A percentile compares a stretch with the other conserved stretches of the same genome.
Evolutionary conservation across 2,329 filamentous ascomycete genomes (phyloP).

Genomic region (Xylariaceae sp.): DNA sequence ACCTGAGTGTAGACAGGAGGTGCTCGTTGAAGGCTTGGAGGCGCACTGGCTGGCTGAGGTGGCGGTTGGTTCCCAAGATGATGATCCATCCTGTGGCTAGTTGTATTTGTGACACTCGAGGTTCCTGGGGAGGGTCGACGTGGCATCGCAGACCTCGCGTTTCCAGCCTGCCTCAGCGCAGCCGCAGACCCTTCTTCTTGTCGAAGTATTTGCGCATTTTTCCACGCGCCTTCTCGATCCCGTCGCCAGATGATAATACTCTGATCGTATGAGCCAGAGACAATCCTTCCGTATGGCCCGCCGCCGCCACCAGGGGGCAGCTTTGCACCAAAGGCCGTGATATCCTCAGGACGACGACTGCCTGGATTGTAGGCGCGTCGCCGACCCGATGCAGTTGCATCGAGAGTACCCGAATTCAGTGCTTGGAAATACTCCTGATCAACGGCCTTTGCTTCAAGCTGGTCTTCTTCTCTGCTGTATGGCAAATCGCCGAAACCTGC

Average conservation of each 20-base stretch:
- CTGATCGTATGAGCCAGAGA: slow-evolving; percentile 95
- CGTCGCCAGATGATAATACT: slow-evolving; percentile 93
- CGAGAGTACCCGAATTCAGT: slow-evolving; percentile 46
- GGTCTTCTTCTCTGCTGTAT: slow-evolving; percentile 70
- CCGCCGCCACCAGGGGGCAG: slow-evolving; percentile 88
- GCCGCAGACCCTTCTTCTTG: slow-evolving; percentile 64
- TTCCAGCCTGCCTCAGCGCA: slow-evolving; percentile 34
- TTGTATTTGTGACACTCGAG: slow-evolving; percentile 6
- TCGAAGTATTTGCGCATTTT: slow-evolving; percentile 65
- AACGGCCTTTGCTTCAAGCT: slow-evolving; percentile 63
- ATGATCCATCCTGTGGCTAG: slow-evolving; percentile 13
- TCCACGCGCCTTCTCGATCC: slow-evolving; percentile 80
- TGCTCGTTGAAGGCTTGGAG: slow-evolving; percentile 26
- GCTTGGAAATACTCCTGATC: slow-evolving; percentile 68
- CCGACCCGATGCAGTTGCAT: slow-evolving; percentile 33
- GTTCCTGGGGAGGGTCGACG: slow-evolving; percentile 18
- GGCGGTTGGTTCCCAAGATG: slow-evolving; percentile 15
- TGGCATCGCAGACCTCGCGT: slow-evolving; percentile 8
- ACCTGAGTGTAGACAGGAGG: slow-evolving; percentile 27
- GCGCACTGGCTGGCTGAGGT: slow-evolving; percentile 24
- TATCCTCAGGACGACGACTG: slow-evolving; percentile 67
- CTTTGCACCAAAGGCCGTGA: slow-evolving; percentile 76
- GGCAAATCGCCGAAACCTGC: slow-evolving; percentile 88
- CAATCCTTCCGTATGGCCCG: slow-evolving; percentile 85
- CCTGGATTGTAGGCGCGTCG: slow-evolving; percentile 58